Evolutionary conservation across 495 filamentous ascomycete species (phyloP).

Genomic region (Lophium mytilinum): DNA sequence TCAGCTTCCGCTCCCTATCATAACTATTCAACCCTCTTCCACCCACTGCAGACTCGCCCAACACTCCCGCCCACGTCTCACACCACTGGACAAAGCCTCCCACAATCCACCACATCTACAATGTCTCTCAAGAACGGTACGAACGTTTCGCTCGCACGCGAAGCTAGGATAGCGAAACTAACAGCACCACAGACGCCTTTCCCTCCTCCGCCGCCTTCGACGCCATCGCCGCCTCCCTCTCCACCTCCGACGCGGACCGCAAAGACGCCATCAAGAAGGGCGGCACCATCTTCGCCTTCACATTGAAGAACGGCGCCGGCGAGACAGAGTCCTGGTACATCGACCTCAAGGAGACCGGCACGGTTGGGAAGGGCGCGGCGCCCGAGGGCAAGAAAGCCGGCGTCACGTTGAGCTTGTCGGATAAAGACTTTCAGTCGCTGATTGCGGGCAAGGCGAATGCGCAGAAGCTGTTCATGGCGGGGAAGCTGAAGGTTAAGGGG

Average conservation of each 20-base stretch:
- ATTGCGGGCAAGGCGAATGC: conserved; percentile 86
- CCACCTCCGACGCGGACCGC: conserved; percentile 59
- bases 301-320: conserved; percentile 75
- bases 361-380: conserved; percentile 64
- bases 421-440: conserved; percentile 76
- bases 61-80: background rate
- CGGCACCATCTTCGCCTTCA: conserved; percentile 84
- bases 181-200: conserved; percentile 57
- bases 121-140: conserved; percentile 84
- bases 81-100: background rate
- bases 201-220: conserved; percentile 91
- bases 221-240: conserved; percentile 67
- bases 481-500: conserved; percentile 96
- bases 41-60: background rate
- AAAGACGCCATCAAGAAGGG: conserved; percentile 83
- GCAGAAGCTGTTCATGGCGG: conserved; percentile 90
- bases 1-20: too few species aligned
- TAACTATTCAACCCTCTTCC: too few species aligned
- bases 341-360: conserved; percentile 85
- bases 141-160: conserved; percentile 8
- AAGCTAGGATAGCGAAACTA: background rate
- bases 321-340: conserved; percentile 84
- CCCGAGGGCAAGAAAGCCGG: conserved; percentile 67
- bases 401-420: conserved; percentile 76
- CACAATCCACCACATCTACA: conserved; percentile 24